Percentiles rank a stretch among this genome's conserved stretches.
These are phyloP conservation scores for Rhinocladiella similis DNA, from an alignment of 2,329 filamentous ascomycete genomes.

Conservation along the genomic window DNA sequence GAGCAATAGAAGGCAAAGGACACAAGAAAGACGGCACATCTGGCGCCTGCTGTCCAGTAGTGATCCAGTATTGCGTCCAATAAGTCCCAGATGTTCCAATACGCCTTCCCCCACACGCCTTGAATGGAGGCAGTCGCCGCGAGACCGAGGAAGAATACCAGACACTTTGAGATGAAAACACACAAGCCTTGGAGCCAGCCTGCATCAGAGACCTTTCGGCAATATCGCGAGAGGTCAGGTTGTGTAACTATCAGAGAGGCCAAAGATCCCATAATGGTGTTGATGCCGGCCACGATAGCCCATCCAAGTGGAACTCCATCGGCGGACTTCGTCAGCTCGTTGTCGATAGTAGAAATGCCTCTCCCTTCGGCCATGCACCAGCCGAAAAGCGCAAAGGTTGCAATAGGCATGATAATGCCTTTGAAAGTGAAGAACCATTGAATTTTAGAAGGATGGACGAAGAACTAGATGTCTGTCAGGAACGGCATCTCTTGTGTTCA, in stretches of 20 bases:
- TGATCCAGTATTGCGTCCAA: conserved; percentile 42
- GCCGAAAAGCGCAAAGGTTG: conserved; percentile 4
- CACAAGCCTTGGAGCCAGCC: conserved; percentile 4
- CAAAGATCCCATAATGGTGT: conserved; percentile 5
- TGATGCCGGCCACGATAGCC: conserved; percentile 1
- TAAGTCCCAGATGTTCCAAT: conserved; percentile 50
- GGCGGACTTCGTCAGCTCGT: neutral
- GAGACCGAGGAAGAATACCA: conserved; percentile 45
- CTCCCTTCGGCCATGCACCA: conserved; percentile 6
- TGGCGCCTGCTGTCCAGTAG: conserved; percentile 30
- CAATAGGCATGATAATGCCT: conserved; percentile 1
- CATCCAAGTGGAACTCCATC: conserved; percentile 3
- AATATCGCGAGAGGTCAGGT: conserved; percentile 8
- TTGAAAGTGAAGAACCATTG: conserved; percentile 9
- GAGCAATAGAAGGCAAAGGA: conserved; percentile 1
- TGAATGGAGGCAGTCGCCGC: conserved; percentile 41
- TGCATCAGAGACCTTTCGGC: conserved; percentile 6
- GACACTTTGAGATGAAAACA: conserved; percentile 39
- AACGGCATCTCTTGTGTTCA: neutral
- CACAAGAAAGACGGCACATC: neutral
- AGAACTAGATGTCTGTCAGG: neutral
- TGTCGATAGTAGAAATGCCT: conserved; percentile 2
- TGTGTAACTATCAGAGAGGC: conserved; percentile 7
- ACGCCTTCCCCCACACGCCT: conserved; percentile 37
- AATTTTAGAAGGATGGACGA: conserved; percentile 3